These are phyloP conservation scores for Dictyostelium discoideum DNA, from an alignment of 78 protist genomes.

Conservation along the genomic window dicty_2.7 NC_007088.5:6290501-6291000, in stretches of 20 bases:
- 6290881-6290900: no score
- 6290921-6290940: no score
- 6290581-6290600: not conserved
- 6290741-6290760: not conserved
- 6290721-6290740: not conserved
- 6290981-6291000: no score
- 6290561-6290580: constrained; percentile 15
- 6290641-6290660: constrained; percentile 24
- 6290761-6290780: not conserved
- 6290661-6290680: constrained; percentile 48
- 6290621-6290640: constrained; percentile 51
- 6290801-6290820: not conserved
- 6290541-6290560: not conserved
- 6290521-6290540: no score
- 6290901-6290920: no score
- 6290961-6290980: no score
- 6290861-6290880: no score
- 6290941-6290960: no score
- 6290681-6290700: not conserved
- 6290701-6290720: not conserved
- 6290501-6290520: not conserved
- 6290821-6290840: not conserved
- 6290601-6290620: constrained; percentile 7
- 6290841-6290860: no score
- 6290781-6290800: not conserved